Base-by-base conservation (phyloP, 306 rosid genomes). In the Purshia tridentata region DNA sequence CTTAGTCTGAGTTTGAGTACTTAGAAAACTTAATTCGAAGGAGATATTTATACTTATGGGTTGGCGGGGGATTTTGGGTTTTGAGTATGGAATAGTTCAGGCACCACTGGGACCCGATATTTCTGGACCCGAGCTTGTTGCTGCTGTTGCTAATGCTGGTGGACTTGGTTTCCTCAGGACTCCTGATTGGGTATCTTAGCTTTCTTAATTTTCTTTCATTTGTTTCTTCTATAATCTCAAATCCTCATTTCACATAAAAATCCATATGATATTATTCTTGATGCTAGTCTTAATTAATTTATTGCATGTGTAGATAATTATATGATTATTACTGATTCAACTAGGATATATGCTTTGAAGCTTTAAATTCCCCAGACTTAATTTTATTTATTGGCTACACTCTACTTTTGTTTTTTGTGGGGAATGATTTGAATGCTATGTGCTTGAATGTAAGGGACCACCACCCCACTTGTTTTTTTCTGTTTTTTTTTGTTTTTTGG, bases 91-190 rank as follows among this genome's bases (percentile, higher is more conserved):
- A 20, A 71, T 92, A 42, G 86, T 92, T 69, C 96, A 81, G 63
- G 93, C 87, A 1, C 97, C 97, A 4, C 42, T 92, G 58, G 97
- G 97, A 63, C 93, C 97, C 41, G 97, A 89, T 71, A 88, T 92
- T 70, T 86, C 97, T 53, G 81, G 82, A 73, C 93, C 96, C 0
- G 77, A 85, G n/a, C 96, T 92, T 65, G 96, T 88, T 55, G 96
- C 97, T 52, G 86, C 92, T 8, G 96, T 92, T 35, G 88, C 97
- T 66, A 88, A 92, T 73, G 86, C 97, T 45, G 96, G 97, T 48
- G 96, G 70, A 56, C 80, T 92, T 20, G 98, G 87, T 11, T 63
- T 88, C 0, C 98, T 89, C 78, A 80, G 90, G 66, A 70, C 89
- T 60, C 98, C 91, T 70, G 92, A 92, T 20, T 88, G 74, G 96